These are phyloP conservation scores for Trichoderma gamsii DNA, from an alignment of 495 filamentous ascomycete genomes.

Conservation along the genomic window DNA sequence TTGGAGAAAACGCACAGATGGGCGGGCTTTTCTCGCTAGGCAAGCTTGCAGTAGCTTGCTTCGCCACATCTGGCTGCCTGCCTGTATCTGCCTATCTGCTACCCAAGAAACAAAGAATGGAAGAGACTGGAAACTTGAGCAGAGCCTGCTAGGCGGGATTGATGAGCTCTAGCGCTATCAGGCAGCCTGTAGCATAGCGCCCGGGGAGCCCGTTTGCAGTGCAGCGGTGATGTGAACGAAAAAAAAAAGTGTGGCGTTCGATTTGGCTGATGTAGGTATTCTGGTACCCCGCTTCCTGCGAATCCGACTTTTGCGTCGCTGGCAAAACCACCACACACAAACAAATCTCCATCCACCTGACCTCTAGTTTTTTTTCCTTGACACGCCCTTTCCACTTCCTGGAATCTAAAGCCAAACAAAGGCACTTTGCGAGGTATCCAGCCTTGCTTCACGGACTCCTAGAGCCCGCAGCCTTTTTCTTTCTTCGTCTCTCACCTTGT, in stretches of 20 bases:
- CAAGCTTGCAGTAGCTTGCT: not conserved
- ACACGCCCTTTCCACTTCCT: not conserved
- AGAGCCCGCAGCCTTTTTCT: not conserved
- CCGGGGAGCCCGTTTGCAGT: not conserved
- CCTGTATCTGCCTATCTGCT: not conserved
- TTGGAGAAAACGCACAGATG: not conserved
- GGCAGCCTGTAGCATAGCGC: not conserved
- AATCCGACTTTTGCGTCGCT: conserved; percentile 7
- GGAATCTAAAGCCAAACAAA: not conserved
- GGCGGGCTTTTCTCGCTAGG: not conserved
- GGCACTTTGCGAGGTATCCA: not conserved
- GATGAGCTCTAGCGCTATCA: not conserved
- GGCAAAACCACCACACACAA: conserved; percentile 8
- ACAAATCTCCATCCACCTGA: conserved; percentile 9
- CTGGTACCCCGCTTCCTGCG: conserved; percentile 12
- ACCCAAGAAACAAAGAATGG: not conserved
- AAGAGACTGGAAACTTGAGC: not conserved
- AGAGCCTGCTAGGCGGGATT: not conserved
- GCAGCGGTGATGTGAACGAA: not conserved
- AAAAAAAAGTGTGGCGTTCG: conserved; percentile 4
- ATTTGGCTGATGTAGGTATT: not conserved
- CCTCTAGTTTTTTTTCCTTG: not conserved
- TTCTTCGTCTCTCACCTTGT: not conserved
- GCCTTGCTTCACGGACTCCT: not conserved
- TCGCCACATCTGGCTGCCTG: conserved; percentile 2